Evolutionary conservation across 2,329 filamentous ascomycete species (phyloP).

Genomic region (Ophiosphaerella narmari): DNA sequence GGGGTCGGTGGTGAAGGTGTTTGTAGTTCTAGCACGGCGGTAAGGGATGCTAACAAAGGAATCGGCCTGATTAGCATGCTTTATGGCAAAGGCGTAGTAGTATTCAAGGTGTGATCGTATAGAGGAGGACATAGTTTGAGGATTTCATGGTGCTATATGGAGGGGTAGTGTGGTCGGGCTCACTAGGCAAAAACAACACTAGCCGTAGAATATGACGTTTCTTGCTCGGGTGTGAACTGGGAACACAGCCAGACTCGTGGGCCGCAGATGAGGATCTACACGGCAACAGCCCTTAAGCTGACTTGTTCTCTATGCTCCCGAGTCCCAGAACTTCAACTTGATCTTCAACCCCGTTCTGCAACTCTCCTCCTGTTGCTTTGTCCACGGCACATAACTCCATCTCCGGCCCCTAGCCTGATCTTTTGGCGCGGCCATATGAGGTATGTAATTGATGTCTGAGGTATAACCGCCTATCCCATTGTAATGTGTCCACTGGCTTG

Average conservation of each 20-base stretch:
- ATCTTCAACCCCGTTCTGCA: constrained; percentile 5
- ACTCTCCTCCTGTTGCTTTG: constrained; percentile 28
- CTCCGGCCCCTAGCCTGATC: constrained; percentile 13
- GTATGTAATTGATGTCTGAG: constrained; percentile 1
- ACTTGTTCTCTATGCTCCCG: too few species aligned
- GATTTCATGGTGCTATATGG: too few species aligned
- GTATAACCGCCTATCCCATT: constrained; percentile 8
- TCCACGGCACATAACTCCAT: constrained; percentile 40
- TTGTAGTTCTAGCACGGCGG: constrained; percentile 43
- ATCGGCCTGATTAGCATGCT: constrained; percentile 46
- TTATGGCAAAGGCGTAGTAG: constrained; percentile 49
- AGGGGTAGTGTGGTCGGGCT: too few species aligned
- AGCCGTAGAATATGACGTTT: too few species aligned
- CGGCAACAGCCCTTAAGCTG: too few species aligned
- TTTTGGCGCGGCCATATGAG: constrained; percentile 3
- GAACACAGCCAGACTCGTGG: too few species aligned
- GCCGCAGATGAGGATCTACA: too few species aligned
- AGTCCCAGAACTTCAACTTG: too few species aligned
- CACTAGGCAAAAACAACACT: too few species aligned
- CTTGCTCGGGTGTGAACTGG: too few species aligned
- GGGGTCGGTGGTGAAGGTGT: constrained; percentile 33
- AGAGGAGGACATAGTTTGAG: too few species aligned
- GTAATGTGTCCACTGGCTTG: constrained; percentile 12
- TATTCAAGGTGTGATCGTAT: constrained; percentile 33
- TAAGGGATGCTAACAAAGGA: constrained; percentile 44